phyloP scores from a whole-genome alignment of 345 rosid genomes.

The Camelina neglecta region DNA sequence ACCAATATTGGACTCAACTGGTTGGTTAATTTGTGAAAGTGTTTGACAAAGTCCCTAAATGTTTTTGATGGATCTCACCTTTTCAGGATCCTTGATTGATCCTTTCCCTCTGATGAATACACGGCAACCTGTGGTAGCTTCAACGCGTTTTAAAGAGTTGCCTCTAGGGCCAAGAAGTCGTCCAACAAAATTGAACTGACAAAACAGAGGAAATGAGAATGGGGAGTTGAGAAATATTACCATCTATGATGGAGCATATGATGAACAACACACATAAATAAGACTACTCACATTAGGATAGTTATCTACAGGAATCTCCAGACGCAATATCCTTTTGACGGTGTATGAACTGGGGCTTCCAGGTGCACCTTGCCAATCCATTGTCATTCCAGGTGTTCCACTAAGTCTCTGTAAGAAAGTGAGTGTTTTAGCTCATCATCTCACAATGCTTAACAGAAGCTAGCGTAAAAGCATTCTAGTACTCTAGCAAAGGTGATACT shows the following conservation, averaged over 20 bases:
- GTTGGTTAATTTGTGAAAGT: constrained; percentile 1
- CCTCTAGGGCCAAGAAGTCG: constrained; percentile 98
- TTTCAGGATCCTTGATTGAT: constrained; percentile 97
- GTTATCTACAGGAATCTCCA: constrained; percentile 97
- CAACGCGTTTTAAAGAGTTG: constrained; percentile 97
- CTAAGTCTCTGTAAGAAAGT: constrained; percentile 59
- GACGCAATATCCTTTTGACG: constrained; percentile 93
- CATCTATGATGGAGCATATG: background rate
- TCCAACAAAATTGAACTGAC: constrained; percentile 97
- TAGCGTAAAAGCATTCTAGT: background rate
- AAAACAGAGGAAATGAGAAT: constrained; percentile 5
- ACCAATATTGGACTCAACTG: background rate
- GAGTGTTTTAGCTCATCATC: constrained; percentile 11
- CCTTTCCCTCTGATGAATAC: constrained; percentile 99
- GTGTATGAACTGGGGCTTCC: constrained; percentile 98
- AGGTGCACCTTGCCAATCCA: constrained; percentile 99
- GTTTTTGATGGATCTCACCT: constrained; percentile 51
- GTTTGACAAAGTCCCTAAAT: background rate
- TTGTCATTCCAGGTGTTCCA: constrained; percentile 96
- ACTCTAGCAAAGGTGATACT: background rate
- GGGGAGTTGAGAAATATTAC: background rate
- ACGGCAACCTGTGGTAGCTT: constrained; percentile 98
- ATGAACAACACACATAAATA: background rate
- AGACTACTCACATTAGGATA: constrained; percentile 43
- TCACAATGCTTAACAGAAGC: constrained; percentile 7